phyloP scores from a whole-genome alignment of 805 yeast species.

The Zygosaccharomyces siamensis region DNA sequence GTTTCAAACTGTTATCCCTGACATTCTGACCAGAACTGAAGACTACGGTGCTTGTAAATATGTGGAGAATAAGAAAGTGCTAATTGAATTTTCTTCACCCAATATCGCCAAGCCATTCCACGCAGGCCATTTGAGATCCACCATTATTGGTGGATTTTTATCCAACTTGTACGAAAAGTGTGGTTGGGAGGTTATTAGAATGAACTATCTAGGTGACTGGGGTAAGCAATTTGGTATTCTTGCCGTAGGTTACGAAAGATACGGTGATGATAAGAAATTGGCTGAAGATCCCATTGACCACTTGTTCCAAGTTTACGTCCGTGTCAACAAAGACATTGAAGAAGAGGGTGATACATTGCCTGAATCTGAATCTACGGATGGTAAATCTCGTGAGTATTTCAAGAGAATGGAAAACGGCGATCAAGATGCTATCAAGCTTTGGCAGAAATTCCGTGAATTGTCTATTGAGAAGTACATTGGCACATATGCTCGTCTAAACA shows the following conservation, averaged over 20 bases:
- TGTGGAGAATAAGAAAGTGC: slow-evolving; percentile 63
- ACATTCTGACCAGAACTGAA: slow-evolving; percentile 53
- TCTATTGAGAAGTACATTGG: slow-evolving; percentile 80
- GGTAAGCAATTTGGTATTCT: slow-evolving; percentile 97
- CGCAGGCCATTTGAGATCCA: slow-evolving; percentile 97
- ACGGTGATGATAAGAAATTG: slow-evolving; percentile 74
- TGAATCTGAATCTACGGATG: slow-evolving; percentile 55
- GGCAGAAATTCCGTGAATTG: slow-evolving; percentile 87
- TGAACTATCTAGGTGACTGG: slow-evolving; percentile 98
- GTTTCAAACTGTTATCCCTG: slow-evolving; percentile 63
- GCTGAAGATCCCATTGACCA: slow-evolving; percentile 84
- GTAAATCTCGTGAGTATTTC: slow-evolving; percentile 82
- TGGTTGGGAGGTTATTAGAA: slow-evolving; percentile 89
- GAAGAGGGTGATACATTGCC: slow-evolving; percentile 47
- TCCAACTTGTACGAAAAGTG: slow-evolving; percentile 82
- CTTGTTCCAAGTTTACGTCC: slow-evolving; percentile 89
- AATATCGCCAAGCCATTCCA: slow-evolving; percentile 99
- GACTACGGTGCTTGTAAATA: slow-evolving; percentile 70
- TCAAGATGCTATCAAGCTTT: slow-evolving; percentile 63
- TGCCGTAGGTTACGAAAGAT: slow-evolving; percentile 86
- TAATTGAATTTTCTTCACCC: slow-evolving; percentile 94
- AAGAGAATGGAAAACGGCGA: slow-evolving; percentile 93
- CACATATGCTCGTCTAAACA: slow-evolving; percentile 90
- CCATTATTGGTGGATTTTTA: slow-evolving; percentile 95
- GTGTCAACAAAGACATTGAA: slow-evolving; percentile 71